Conservation (phyloP, 805 yeast genomes). For the Jamesozyma piceae region DNA sequence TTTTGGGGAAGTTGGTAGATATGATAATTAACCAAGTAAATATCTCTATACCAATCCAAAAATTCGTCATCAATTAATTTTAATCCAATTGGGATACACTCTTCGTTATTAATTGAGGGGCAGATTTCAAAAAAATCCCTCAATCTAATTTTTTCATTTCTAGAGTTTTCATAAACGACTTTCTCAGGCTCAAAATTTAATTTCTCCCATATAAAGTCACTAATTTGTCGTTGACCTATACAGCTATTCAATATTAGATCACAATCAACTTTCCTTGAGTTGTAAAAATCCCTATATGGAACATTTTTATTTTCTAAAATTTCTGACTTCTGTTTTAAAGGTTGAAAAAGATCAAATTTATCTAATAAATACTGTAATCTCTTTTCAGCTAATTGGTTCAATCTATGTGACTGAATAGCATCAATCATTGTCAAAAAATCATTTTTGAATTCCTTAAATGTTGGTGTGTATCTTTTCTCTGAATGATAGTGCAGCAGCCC, state of each 20-base stretch:
- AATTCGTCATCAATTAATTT: slow-evolving; percentile 27
- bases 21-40: slow-evolving; percentile 20
- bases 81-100: slow-evolving; percentile 19
- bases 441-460: slow-evolving; percentile 24
- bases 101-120: slow-evolving; percentile 3
- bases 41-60: slow-evolving; percentile 18
- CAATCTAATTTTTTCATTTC: slow-evolving; percentile 19
- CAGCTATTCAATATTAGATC: slow-evolving; percentile 24
- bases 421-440: slow-evolving; percentile 26
- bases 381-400: slow-evolving; percentile 18
- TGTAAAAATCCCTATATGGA: slow-evolving; percentile 61
- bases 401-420: slow-evolving; percentile 10
- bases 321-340: slow-evolving; percentile 31
- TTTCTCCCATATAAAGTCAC: slow-evolving; percentile 33
- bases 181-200: slow-evolving; percentile 30
- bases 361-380: slow-evolving; percentile 27
- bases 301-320: slow-evolving; percentile 30
- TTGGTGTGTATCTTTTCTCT: slow-evolving; percentile 17
- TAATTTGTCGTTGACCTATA: slow-evolving; percentile 23
- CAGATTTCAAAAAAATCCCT: slow-evolving; percentile 17
- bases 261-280: slow-evolving; percentile 83
- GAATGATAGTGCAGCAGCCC: background rate
- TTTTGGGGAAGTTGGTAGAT: slow-evolving; percentile 11
- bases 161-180: slow-evolving; percentile 23
- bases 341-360: slow-evolving; percentile 31